Evolutionary conservation across 2,329 filamentous ascomycete species (phyloP), one percentile per base, ranked within the genome.

Genomic region (Beauveria bassiana): DNA sequence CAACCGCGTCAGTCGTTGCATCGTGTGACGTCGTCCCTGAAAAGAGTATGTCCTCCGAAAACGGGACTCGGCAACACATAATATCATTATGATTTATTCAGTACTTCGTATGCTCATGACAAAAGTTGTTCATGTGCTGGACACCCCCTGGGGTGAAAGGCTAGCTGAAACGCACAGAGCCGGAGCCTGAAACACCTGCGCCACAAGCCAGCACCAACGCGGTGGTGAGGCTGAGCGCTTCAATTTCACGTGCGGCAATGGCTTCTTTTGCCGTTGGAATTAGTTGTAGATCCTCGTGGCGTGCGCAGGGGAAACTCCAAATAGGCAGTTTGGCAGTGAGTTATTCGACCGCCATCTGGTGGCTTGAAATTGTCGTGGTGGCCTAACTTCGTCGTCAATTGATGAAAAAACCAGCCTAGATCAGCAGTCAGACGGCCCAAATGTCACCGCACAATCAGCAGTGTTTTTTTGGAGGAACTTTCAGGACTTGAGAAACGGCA

Each of bases 131-230:
- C 14, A 3, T 7, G 22, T 54, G 18, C 26, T 8, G 12, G 12
- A 42, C 57, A 52, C 57, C 49, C 51, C 59, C 22, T 42, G 43
- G 59, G 24, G 50, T 47, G 49, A 9, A 14, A 45, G 40, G 42
- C 20, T 26, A 49, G 38, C 45, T 59, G 56, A 59, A 59, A 59
- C 56, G 20, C 45, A 49, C 59, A 61, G 18, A 43, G 52, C 51
- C 47, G 43, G 59, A 51, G 7, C 50, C 28, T 61, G 59, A 61
- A 61, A 61, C 59, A 43, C 49, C 51, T 28, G 59, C 59, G 59
- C 43, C 50, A 61, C 42, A 51, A 38, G 51, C 58, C 24, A 54
- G 45, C 46, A 40, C 28, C 34, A 34, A 59, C 52, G 28, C 7
- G 38, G 43, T 58, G 45, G 43, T 31, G 54, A 57, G 54, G 28